Conservation (phyloP, 805 yeast species). For the Blastobotrys chiropterorum region DNA sequence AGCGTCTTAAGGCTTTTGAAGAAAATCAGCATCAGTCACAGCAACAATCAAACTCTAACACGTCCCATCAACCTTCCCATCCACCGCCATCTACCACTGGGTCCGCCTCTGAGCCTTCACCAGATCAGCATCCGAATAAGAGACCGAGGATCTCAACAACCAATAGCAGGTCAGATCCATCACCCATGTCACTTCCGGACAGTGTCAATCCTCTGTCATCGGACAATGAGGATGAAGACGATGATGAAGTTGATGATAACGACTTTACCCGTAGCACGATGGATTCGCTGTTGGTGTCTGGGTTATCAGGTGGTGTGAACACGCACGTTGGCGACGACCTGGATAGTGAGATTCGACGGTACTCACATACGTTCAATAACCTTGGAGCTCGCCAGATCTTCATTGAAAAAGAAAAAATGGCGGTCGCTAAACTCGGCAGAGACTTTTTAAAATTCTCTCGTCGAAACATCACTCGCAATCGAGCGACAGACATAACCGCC, state of each 20-base stretch:
- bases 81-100: background rate
- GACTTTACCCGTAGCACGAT: background rate
- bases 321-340: conserved; percentile 1
- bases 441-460: conserved; percentile 3
- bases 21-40: background rate
- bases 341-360: background rate
- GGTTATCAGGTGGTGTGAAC: background rate
- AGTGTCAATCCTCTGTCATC: background rate
- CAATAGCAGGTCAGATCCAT: background rate
- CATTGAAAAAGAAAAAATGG: conserved; percentile 2
- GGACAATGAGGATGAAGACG: background rate
- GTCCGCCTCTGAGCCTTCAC: background rate
- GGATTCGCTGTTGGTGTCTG: background rate
- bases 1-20: background rate
- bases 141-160: background rate
- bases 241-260: background rate
- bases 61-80: background rate
- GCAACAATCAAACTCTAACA: too few relatives aligned
- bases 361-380: background rate
- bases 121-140: background rate
- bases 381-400: conserved; percentile 1
- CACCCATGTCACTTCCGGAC: background rate
- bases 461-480: background rate
- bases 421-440: conserved; percentile 1
- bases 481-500: background rate